Evolutionary conservation across 495 filamentous ascomycete species (phyloP).

Genomic region (Aeminium ludgeri): DNA sequence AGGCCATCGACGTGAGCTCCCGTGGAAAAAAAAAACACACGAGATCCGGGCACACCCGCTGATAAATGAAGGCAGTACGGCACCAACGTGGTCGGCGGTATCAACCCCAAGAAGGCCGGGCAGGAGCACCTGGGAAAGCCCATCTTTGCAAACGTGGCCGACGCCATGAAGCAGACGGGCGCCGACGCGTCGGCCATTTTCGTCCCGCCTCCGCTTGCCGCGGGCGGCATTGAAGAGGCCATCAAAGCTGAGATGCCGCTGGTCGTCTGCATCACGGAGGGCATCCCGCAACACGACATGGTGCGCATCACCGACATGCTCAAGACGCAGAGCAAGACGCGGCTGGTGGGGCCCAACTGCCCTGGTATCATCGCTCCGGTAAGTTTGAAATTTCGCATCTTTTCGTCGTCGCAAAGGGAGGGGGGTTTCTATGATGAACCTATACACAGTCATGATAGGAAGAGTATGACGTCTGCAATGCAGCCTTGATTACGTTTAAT

Average conservation of each 20-base stretch:
- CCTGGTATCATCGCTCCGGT: conserved; percentile 89
- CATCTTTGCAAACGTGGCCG: conserved; percentile 77
- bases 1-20: too few relatives aligned
- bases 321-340: conserved; percentile 93
- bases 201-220: conserved; percentile 89
- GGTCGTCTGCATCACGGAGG: conserved; percentile 95
- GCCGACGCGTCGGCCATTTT: conserved; percentile 91
- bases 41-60: conserved; percentile 24
- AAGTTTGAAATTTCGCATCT: conserved; percentile 18
- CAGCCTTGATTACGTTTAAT: conserved; percentile 13
- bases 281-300: conserved; percentile 98
- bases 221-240: conserved; percentile 91
- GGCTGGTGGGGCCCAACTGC: conserved; percentile 94
- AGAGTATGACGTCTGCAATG: conserved; percentile 14
- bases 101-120: conserved; percentile 97
- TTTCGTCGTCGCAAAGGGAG: background rate
- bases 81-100: conserved; percentile 93
- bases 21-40: conserved; percentile 44
- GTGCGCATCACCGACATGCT: conserved; percentile 96
- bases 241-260: conserved; percentile 81
- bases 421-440: conserved; percentile 12
- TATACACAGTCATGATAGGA: conserved; percentile 14
- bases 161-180: conserved; percentile 82
- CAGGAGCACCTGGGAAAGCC: conserved; percentile 74
- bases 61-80: too few relatives aligned